These are phyloP conservation scores for Thyridium curvatum DNA, from an alignment of 2,329 filamentous ascomycete species.

Conservation along the genomic window DNA sequence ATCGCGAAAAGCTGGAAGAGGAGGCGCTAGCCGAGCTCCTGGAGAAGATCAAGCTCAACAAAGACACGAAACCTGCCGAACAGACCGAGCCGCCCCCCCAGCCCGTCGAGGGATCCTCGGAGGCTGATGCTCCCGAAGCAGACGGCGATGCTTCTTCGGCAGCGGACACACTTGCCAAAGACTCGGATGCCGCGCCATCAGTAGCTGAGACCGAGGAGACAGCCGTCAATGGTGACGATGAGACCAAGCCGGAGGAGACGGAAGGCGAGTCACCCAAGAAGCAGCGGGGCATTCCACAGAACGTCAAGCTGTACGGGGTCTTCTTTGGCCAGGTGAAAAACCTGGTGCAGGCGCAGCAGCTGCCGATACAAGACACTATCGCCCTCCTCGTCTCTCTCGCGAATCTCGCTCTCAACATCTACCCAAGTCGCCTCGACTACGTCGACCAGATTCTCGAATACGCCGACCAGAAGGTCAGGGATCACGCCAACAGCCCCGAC, in stretches of 20 bases:
- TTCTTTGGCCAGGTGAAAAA: conserved; percentile 96
- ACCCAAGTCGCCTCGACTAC: conserved; percentile 87
- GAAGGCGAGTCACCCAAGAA: conserved; percentile 21
- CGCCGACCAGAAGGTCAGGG: conserved; percentile 76
- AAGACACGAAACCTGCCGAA: conserved; percentile 12
- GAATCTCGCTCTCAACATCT: conserved; percentile 92
- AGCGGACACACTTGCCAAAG: conserved; percentile 20
- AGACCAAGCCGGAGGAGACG: conserved; percentile 13
- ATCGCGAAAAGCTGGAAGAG: conserved; percentile 73
- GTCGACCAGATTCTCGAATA: conserved; percentile 91
- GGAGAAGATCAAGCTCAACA: conserved; percentile 65
- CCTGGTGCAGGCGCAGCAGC: conserved; percentile 81
- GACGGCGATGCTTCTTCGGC: conserved; percentile 27
- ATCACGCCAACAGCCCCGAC: conserved; percentile 92
- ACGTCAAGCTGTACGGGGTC: conserved; percentile 89
- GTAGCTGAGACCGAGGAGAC: conserved; percentile 40
- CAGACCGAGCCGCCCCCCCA: conserved; percentile 19
- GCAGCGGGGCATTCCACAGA: conserved; percentile 55
- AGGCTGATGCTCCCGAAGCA: conserved; percentile 7
- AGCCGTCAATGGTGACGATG: conserved; percentile 38
- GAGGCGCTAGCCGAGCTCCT: conserved; percentile 75
- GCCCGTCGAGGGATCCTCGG: conserved; percentile 25
- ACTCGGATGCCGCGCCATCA: conserved; percentile 28
- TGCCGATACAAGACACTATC: conserved; percentile 92
- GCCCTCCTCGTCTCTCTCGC: conserved; percentile 88